Conservation (phyloP, 2,329 filamentous ascomycete genomes). For the Fusarium sulawesiense region DNA sequence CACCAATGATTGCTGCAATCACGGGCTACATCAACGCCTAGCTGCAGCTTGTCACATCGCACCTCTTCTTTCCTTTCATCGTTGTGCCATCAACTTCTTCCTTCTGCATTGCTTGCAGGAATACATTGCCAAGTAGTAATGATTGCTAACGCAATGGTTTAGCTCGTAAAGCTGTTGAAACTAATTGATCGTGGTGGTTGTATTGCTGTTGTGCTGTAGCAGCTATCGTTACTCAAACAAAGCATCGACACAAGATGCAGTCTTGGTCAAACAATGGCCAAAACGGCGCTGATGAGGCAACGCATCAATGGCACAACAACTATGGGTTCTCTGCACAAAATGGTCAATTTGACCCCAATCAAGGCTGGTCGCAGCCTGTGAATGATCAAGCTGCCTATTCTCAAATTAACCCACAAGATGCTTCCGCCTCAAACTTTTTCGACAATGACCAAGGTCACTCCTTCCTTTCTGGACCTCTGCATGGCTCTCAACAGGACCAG, state of each 20-base stretch:
- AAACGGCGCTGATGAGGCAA: constrained; percentile 51
- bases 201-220: constrained; percentile 40
- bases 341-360: constrained; percentile 54
- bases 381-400: constrained; percentile 50
- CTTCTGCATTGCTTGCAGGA: constrained; percentile 16
- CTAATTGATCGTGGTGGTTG: constrained; percentile 40
- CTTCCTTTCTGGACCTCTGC: constrained; percentile 48
- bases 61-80: not conserved
- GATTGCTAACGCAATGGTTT: constrained; percentile 48
- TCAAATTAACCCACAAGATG: constrained; percentile 49
- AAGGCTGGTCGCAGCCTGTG: constrained; percentile 54
- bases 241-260: constrained; percentile 52
- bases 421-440: constrained; percentile 51
- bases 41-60: constrained; percentile 18
- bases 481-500: constrained; percentile 47
- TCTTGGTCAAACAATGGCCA: constrained; percentile 54
- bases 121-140: constrained; percentile 37
- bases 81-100: constrained; percentile 22
- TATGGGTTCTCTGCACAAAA: constrained; percentile 51
- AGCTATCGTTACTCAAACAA: constrained; percentile 39
- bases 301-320: constrained; percentile 51
- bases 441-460: constrained; percentile 50
- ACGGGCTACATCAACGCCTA: constrained; percentile 39
- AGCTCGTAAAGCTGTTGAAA: constrained; percentile 44
- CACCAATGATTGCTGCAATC: constrained; percentile 20